Base-by-base conservation (phyloP, 495 filamentous ascomycete genomes). In the Podospora sp. region DNA sequence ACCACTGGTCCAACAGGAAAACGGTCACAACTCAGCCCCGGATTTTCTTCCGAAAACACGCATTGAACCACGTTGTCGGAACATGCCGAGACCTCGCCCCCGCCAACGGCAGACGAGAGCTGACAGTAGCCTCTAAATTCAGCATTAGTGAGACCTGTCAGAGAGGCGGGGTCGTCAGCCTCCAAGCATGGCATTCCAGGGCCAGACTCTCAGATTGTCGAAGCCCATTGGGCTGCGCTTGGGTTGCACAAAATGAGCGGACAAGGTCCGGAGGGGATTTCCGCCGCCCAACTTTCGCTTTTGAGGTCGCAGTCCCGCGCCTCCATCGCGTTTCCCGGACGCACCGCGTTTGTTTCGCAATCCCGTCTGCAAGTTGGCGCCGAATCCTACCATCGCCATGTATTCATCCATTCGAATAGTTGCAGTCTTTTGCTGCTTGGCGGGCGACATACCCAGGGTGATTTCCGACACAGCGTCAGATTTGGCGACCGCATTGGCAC, bases 391-490 rank as follows among this genome's bases (percentile, higher is more conserved):
- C 29, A 26, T 33, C 29, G 22, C 59, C 20, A 62, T 62, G 59
- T 18, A 18, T 8, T 40, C 6, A 0, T 16, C 33, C 18, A 18
- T 62, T 7, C 20, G n/a, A 0, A 22, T 27, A 46, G 29, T 35
- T 35, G 59, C 59, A 62, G 35, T 40, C 2, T n/a, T 59, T 9
- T 59, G 18, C 61, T 63, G 40, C 49, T 22, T 63, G 9, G 61
- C 61, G 5, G 25, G 22, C 24, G 11, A 35, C 24, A 16, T 26
- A 4, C 1, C 25, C 3, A 20, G 1, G 25, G 51, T 51, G 2
- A 6, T 51, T 18, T 25, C 62, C 8, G 62, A 64, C n/a, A n/a
- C 51, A 4, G 62, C 62, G 14, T 57, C 62, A 18, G 62, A 64
- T 27, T 49, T 64, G 8, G 26, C 62, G 7, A 27, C 50, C 1